These are phyloP conservation scores for Apodospora peruviana DNA, from an alignment of 495 filamentous ascomycete species.

Conservation along the genomic window DNA sequence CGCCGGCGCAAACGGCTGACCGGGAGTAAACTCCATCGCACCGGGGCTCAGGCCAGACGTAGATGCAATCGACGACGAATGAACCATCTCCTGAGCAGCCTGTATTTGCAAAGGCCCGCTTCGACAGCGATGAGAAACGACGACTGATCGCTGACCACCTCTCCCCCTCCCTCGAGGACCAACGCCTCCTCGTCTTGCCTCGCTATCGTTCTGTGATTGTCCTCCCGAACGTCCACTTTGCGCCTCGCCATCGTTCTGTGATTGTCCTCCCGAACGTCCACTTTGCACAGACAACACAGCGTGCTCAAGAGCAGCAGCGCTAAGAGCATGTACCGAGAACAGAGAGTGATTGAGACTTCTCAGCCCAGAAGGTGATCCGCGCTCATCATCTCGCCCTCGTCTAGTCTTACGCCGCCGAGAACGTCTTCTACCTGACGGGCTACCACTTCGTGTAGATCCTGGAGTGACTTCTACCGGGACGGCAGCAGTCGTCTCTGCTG, in stretches of 20 bases:
- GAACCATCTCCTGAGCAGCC: conserved; percentile 18
- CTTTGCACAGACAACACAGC: too few relatives aligned
- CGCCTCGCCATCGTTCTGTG: too few relatives aligned
- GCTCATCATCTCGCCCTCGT: too few relatives aligned
- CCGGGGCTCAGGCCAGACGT: conserved; percentile 31
- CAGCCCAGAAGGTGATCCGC: too few relatives aligned
- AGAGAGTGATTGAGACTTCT: too few relatives aligned
- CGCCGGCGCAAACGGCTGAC: conserved; percentile 30
- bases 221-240: too few relatives aligned
- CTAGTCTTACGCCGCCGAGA: not conserved
- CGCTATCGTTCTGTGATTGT: conserved; percentile 11
- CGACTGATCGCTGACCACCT: conserved; percentile 29
- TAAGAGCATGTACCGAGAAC: too few relatives aligned
- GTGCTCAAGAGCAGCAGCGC: too few relatives aligned
- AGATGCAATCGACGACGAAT: conserved; percentile 15
- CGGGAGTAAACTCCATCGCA: conserved; percentile 61
- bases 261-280: too few relatives aligned
- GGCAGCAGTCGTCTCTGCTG: not conserved
- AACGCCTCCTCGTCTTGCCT: conserved; percentile 39
- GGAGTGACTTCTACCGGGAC: not conserved
- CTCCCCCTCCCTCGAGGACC: conserved; percentile 27
- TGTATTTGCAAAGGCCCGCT: conserved; percentile 39
- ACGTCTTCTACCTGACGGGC: not conserved
- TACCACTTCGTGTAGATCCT: not conserved
- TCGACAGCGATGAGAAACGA: conserved; percentile 46